Evolutionary conservation across 106 monocot genomes (phyloP).

Genomic region (Dendrobium nobile): DNA sequence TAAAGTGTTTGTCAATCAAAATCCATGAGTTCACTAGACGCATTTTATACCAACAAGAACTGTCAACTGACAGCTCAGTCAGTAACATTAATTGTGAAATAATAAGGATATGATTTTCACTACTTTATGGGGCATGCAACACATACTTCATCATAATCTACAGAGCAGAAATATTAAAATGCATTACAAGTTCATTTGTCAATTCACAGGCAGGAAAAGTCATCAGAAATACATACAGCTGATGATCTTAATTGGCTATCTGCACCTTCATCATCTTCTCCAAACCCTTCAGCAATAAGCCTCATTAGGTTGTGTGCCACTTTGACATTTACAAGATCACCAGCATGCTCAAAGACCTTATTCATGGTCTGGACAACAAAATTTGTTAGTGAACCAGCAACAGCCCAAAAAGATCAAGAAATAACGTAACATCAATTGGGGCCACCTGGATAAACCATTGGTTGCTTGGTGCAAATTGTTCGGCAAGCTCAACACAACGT

Average conservation of each 20-base stretch:
- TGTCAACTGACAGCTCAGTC: neutral
- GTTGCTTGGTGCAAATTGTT: conserved; percentile 98
- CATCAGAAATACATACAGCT: conserved; percentile 61
- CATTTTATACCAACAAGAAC: neutral
- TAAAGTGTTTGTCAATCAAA: neutral
- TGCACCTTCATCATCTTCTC: conserved; percentile 88
- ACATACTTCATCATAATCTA: neutral
- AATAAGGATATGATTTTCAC: neutral
- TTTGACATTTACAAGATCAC: conserved; percentile 83
- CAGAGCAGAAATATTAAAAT: neutral
- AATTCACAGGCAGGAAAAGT: neutral
- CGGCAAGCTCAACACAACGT: conserved; percentile 97
- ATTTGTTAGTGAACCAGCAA: conserved; percentile 14
- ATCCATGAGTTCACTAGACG: neutral
- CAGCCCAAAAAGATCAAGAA: neutral
- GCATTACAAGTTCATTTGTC: neutral
- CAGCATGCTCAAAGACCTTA: conserved; percentile 99
- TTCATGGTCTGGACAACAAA: conserved; percentile 78
- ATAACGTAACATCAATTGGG: conserved; percentile 3
- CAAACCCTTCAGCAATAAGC: conserved; percentile 97
- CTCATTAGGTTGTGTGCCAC: conserved; percentile 98
- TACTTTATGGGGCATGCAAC: neutral
- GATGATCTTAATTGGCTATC: conserved; percentile 94
- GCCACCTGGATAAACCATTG: conserved; percentile 97
- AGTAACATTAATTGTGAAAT: neutral